Evolutionary conservation across 2,329 filamentous ascomycete genomes (phyloP).

Genomic region (Zymoseptoria tritici): DNA sequence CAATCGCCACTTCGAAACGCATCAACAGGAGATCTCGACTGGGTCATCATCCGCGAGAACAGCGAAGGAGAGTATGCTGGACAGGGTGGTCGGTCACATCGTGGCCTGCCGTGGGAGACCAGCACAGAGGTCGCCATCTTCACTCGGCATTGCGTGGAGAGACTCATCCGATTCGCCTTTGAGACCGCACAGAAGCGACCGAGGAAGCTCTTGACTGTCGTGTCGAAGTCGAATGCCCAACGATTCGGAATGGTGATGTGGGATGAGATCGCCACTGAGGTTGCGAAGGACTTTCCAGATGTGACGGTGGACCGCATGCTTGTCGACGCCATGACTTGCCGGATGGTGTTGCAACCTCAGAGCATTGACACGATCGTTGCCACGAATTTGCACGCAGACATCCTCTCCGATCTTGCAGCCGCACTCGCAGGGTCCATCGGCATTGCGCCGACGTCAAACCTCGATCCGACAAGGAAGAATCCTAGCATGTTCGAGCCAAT

Average conservation of each 20-base stretch:
- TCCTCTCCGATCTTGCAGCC: conserved; percentile 64
- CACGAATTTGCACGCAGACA: conserved; percentile 57
- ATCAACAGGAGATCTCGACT: conserved; percentile 54
- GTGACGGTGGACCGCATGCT: conserved; percentile 57
- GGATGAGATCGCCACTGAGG: conserved; percentile 53
- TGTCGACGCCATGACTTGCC: conserved; percentile 59
- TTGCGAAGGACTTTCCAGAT: conserved; percentile 52
- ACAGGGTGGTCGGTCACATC: conserved; percentile 56
- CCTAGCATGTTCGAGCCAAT: conserved; percentile 59
- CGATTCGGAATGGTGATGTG: conserved; percentile 61
- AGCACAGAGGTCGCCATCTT: conserved; percentile 59
- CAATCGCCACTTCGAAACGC: conserved; percentile 49
- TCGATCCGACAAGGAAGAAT: conserved; percentile 55
- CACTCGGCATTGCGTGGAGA: conserved; percentile 51
- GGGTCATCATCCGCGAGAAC: conserved; percentile 61
- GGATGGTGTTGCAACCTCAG: conserved; percentile 56
- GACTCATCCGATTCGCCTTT: conserved; percentile 58
- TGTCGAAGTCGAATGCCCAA: conserved; percentile 60
- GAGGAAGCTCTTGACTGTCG: conserved; percentile 53
- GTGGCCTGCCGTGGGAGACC: conserved; percentile 51
- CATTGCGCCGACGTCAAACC: conserved; percentile 62
- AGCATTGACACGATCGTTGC: conserved; percentile 57
- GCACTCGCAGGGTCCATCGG: conserved; percentile 63
- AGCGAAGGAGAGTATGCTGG: conserved; percentile 61
- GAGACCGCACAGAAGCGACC: conserved; percentile 51